Percentiles rank a stretch among this genome's conserved stretches.
phyloP scores from a whole-genome alignment of 2,329 filamentous ascomycete species.

The Aspergillus sp. region DNA sequence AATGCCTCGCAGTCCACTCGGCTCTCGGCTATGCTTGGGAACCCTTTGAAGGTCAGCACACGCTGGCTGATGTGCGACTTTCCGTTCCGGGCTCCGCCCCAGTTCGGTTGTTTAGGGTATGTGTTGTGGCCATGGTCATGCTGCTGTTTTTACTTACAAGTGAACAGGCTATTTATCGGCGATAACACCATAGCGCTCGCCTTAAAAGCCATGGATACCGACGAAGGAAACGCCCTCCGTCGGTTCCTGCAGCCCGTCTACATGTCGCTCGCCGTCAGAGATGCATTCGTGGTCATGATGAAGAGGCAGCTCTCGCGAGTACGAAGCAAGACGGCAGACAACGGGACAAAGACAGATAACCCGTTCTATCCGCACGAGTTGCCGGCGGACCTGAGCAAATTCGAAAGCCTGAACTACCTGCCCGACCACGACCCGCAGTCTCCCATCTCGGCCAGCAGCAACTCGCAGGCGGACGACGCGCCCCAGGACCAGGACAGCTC shows the following conservation, averaged over 20 bases:
- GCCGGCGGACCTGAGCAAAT: constrained; percentile 8
- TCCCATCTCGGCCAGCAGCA: constrained; percentile 8
- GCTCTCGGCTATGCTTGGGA: constrained; percentile 39
- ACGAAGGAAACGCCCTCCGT: constrained; percentile 21
- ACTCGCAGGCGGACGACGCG: constrained; percentile 8
- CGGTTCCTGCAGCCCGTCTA: constrained; percentile 22
- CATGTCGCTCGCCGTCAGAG: constrained; percentile 23
- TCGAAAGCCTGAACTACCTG: constrained; percentile 11
- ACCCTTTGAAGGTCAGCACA: constrained; percentile 40
- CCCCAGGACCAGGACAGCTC: constrained; percentile 8
- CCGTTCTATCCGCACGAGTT: constrained; percentile 8
- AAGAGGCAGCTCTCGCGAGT: constrained; percentile 19
- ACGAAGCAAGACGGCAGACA: constrained; percentile 6
- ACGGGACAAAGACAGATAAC: constrained; percentile 6
- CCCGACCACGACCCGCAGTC: constrained; percentile 8
- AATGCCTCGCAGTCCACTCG: constrained; percentile 37
- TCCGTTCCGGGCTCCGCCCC: constrained; percentile 50
- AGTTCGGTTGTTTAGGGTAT: constrained; percentile 53
- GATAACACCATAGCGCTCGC: constrained; percentile 19
- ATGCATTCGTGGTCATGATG: constrained; percentile 23
- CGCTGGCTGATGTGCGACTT: constrained; percentile 56
- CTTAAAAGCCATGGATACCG: constrained; percentile 17
- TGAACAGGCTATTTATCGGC: constrained; percentile 18
- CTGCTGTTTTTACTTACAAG: constrained; percentile 5
- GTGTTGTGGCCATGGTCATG: constrained; percentile 9